Evolutionary conservation across 139 green algal genomes (phyloP), one percentile per base, ranked within the genome.

Genomic region (Chlamydomonas sphaeroides): DNA sequence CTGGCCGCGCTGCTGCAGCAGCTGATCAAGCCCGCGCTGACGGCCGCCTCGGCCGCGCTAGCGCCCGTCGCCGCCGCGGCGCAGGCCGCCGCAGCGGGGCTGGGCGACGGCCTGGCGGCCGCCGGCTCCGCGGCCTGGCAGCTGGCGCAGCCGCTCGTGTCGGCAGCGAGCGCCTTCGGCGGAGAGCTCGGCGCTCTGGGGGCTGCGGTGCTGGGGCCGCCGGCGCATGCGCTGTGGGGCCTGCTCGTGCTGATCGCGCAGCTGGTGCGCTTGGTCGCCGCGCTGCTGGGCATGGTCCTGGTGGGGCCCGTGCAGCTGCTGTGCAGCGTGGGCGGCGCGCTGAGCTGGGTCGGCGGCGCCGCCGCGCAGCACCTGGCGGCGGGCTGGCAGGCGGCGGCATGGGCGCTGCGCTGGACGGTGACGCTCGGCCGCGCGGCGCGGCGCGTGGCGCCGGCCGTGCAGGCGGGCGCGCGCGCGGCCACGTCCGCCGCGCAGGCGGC

Each of bases 81-180:
- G 39, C 57, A 62, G 25, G 42, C 33, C 23, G 79, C 28, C 0
- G 32, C 32, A 1, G 59, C 57, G 14, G 26, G 14, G 0, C 10
- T 79, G 2, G 59, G 36, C 36, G 42, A 33, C 61, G 42, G 68
- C 35, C 20, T 57, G 17, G 68, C 25, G 14, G 30, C 67, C 30
- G 67, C 53, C 20, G 65, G 7, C 26, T 14, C 8, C 35, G 49
- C 56, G 33, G 45, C 53, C 14, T 59, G 41, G 63, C 25, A 67
- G 56, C 30, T 71, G 65, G 45, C 86, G 21, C 76, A 76, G 11
- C 81, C 85, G 30, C 57, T 88, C 25, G 57, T 78, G 2, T 57
- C 49, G 32, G 74, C 69, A 25, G 45, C 65, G 67, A n/a, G 23
- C 25, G 28, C 65, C 7, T 38, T 26, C 15, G 41, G 51, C 15